phyloP scores from a whole-genome alignment of 257 asterid species.

The Galeopsis tetrahit region DNA sequence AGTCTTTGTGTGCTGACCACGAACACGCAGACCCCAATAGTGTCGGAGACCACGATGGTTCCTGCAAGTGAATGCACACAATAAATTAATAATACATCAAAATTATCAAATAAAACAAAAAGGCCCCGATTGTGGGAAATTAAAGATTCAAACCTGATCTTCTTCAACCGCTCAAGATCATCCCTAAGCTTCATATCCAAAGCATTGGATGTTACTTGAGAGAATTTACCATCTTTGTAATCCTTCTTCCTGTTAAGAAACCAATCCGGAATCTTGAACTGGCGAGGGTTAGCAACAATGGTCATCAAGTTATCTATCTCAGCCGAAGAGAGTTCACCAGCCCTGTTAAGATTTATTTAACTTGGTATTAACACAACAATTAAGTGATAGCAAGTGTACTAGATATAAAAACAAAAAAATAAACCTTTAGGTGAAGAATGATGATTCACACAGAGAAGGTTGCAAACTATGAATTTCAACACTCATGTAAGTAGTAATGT shows the following conservation, averaged over 20 bases:
- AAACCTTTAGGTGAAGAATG: too few species aligned
- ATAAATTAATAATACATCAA: not conserved
- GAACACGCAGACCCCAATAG: conserved; percentile 90
- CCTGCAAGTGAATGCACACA: conserved; percentile 12
- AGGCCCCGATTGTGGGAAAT: not conserved
- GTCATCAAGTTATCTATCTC: conserved; percentile 58
- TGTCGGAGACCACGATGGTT: conserved; percentile 92
- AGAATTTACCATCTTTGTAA: conserved; percentile 59
- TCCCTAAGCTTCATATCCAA: conserved; percentile 69
- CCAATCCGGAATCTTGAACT: conserved; percentile 66
- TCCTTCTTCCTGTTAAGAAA: conserved; percentile 63
- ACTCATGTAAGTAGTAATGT: too few species aligned
- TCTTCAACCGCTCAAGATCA: conserved; percentile 66
- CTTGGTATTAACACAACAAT: not conserved
- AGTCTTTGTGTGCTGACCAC: conserved; percentile 96
- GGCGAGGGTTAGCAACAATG: conserved; percentile 57
- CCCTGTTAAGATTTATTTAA: conserved; percentile 32
- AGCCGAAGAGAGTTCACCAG: conserved; percentile 60
- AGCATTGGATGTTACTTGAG: conserved; percentile 62
- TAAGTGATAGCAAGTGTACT: not conserved
- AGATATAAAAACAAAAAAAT: too few species aligned
- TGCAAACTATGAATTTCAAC: too few species aligned
- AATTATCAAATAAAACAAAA: not conserved
- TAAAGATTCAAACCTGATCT: conserved; percentile 47
- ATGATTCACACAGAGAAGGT: too few species aligned